Evolutionary conservation across 768 basidiomycete species (phyloP), one percentile per base, ranked within the genome.

Genomic region (Collybiopsis luxurians): DNA sequence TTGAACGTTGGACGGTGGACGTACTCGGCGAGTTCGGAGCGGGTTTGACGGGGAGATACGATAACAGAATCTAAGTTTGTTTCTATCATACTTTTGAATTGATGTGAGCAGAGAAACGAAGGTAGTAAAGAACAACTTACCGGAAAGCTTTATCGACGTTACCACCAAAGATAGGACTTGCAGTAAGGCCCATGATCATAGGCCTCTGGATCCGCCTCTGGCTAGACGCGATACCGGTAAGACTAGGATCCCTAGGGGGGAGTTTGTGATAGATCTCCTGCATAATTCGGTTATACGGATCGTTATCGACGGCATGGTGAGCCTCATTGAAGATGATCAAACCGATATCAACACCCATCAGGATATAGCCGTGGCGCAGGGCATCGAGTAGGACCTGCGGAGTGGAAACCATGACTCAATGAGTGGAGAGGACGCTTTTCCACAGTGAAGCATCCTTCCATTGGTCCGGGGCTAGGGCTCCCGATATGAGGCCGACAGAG

Each of bases 81-180:
- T 34, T 34, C 31, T 34, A 34, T 34, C 31, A 34, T 34, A n/a
- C n/a, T n/a, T n/a, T n/a, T n/a, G n/a, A n/a, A n/a, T n/a, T n/a
- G n/a, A n/a, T n/a, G n/a, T 34, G 50, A 17, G n/a, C n/a, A n/a
- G n/a, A n/a, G n/a, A n/a, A n/a, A n/a, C n/a, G n/a, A n/a, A n/a
- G n/a, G n/a, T n/a, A n/a, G n/a, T n/a, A n/a, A n/a, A n/a, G n/a
- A n/a, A n/a, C n/a, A n/a, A n/a, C 82, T 53, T 64, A 87, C 85
- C 73, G 69, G 62, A 91, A 89, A 0, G 87, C 81, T 55, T 66
- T 73, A 38, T 73, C 78, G 2, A 83, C 82, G 66, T 90, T 77
- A 9, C 87, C 86, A n/a, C 89, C 88, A 63, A 84, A 91, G 34
- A 92, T 86, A 2, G 91, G 92, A 61, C 90, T 92, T 2, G 92